Base-by-base conservation (phyloP, 177 flowering plant species). In the Vitis hybrid region DNA sequence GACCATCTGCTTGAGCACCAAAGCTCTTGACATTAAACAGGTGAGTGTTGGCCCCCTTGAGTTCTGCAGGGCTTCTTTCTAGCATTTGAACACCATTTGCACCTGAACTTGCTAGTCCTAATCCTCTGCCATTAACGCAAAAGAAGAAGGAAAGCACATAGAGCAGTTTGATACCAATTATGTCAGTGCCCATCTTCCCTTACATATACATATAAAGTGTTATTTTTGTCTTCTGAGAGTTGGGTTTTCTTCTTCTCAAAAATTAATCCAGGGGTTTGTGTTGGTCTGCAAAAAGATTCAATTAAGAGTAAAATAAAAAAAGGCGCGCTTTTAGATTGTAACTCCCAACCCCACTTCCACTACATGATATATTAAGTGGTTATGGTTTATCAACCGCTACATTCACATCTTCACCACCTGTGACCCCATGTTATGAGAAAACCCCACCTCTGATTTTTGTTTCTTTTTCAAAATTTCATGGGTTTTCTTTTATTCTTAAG, bases 1-100 rank as follows among this genome's bases (percentile, higher is more conserved):
- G 70, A 19, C 89, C 88, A 63, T 89, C 77, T 6, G 83, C 91
- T 48, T 32, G 72, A 10, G 84, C 90, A 14, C 90, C 87, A 60
- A 72, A 87, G 62, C 72, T 71, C 72, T 16, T 75, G 51, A 85
- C 88, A 65, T 86, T 69, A 56, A 86, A 77, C 8, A 66, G 6
- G 24, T 21, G 52, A 54, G 74, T 49, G 50, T 68, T n/a, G 11
- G 12, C 21, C 21, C 32, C 46, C n/a, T 16, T 59, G 4, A 14
- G 70, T 16, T 18, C 15, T 35, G 7, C 11, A 24, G 48, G 13
- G n/a, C 46, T 32, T 24, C 14, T 32, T 21, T 32, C 46, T 9
- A 32, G 46, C 46, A 35, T 6, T 35, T 35, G 46, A 35, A 35
- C 46, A 35, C 30, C 30, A 27, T 27, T 27, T 27, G 30, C 30